Percentiles rank a stretch among this genome's conserved stretches.
Conservation (phyloP, 768 basidiomycete genomes). For the Boletus coccyginus region DNA sequence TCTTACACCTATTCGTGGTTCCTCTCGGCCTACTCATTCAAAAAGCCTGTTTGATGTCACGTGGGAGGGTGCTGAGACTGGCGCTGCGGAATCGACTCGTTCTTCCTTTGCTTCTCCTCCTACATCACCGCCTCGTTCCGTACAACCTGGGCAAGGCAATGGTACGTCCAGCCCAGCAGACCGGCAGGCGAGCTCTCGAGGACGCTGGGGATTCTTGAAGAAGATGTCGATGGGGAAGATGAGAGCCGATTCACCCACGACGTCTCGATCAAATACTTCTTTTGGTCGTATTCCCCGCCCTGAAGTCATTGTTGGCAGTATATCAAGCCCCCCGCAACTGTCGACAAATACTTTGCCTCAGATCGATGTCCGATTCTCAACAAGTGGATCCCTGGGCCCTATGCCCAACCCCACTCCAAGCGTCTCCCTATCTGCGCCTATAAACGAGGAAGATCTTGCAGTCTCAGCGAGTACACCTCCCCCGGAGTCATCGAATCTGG, state of each 20-base stretch:
- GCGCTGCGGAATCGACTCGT: slow-evolving; percentile 11
- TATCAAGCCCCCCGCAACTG: slow-evolving; percentile 28
- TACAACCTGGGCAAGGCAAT: slow-evolving; percentile 12
- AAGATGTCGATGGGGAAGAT: slow-evolving; percentile 99
- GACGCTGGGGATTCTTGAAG: slow-evolving; percentile 93
- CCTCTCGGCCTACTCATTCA: slow-evolving; percentile 39
- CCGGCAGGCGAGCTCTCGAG: slow-evolving; percentile 31
- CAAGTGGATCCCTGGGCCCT: slow-evolving; percentile 59
- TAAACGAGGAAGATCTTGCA: slow-evolving; percentile 19
- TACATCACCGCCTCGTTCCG: slow-evolving; percentile 27
- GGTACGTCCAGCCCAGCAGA: slow-evolving; percentile 24
- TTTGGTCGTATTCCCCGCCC: slow-evolving; percentile 17
- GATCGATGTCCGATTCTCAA: slow-evolving; percentile 71
- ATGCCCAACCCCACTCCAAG: slow-evolving; percentile 37
- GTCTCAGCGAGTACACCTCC: slow-evolving; percentile 2
- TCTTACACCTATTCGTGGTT: slow-evolving; percentile 31
- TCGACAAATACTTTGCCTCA: slow-evolving; percentile 49
- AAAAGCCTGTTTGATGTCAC: slow-evolving; percentile 51
- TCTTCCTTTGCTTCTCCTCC: slow-evolving; percentile 27
- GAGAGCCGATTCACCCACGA: slow-evolving; percentile 54
- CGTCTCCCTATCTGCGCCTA: slow-evolving; percentile 26
- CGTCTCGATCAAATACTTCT: slow-evolving; percentile 38
- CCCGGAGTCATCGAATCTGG: slow-evolving; percentile 7
- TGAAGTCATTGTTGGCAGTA: slow-evolving; percentile 17
- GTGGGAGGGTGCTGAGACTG: slow-evolving; percentile 31